A percentile compares a stretch with the other conserved stretches of the same genome.
Conservation (phyloP, 2,329 filamentous ascomycete genomes). For the Fusarium chlamydosporum region DNA sequence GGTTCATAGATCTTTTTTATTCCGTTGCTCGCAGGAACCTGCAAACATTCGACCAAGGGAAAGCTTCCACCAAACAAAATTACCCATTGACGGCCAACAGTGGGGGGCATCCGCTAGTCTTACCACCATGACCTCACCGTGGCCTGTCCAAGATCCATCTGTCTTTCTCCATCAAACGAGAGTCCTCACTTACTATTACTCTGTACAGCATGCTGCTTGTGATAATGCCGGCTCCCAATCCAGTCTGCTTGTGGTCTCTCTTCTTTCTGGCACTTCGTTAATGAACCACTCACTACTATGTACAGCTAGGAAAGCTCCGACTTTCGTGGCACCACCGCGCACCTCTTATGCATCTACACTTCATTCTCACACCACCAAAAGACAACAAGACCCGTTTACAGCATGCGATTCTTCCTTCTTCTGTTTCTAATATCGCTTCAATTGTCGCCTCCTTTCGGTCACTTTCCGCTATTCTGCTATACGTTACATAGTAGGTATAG, state of each 20-base stretch:
- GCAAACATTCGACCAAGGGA: constrained; percentile 42
- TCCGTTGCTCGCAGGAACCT: constrained; percentile 1
- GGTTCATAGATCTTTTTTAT: neutral
- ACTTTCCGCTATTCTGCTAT: constrained; percentile 33
- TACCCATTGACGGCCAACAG: constrained; percentile 28
- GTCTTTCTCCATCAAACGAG: neutral
- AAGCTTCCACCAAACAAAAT: constrained; percentile 29
- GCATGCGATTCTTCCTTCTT: neutral
- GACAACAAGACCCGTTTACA: too few relatives aligned
- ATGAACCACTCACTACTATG: neutral
- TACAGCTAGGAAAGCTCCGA: constrained; percentile 18
- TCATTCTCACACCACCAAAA: constrained; percentile 24
- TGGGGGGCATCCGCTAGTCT: constrained; percentile 36
- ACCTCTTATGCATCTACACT: constrained; percentile 17
- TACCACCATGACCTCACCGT: constrained; percentile 49
- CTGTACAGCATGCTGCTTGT: too few relatives aligned
- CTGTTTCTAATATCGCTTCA: constrained; percentile 1
- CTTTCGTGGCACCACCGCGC: constrained; percentile 33
- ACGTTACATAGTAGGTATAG: constrained; percentile 1
- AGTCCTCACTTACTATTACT: too few relatives aligned
- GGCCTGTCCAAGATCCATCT: constrained; percentile 29
- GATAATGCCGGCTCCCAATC: too few relatives aligned
- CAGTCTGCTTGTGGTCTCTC: neutral
- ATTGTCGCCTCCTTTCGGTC: constrained; percentile 22
- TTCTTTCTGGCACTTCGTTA: neutral